phyloP scores from a whole-genome alignment of 208 protist species.

The Herpetomonas samuelpessoai region DNA sequence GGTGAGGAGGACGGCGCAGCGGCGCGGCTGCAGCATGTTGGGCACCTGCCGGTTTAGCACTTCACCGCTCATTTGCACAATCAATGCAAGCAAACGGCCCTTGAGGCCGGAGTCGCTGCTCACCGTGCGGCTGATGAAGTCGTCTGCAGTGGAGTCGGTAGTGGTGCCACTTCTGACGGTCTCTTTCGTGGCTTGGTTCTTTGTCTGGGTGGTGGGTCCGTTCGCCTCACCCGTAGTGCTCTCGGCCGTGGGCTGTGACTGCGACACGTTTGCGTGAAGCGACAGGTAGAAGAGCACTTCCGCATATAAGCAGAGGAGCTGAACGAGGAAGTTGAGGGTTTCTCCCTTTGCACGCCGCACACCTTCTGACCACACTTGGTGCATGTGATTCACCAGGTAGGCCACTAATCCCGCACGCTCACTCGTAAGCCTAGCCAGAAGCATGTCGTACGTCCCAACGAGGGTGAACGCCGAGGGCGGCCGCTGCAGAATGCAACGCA shows the following conservation, averaged over 20 bases:
- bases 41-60: background rate
- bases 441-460: background rate
- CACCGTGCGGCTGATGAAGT: background rate
- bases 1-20: background rate
- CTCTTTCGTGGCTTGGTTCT: background rate
- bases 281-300: conserved; percentile 13
- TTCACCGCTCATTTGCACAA: background rate
- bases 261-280: background rate
- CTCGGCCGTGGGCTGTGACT: background rate
- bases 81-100: background rate
- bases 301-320: conserved; percentile 6
- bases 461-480: background rate
- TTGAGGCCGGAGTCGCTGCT: background rate
- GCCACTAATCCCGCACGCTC: background rate
- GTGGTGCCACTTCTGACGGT: too few relatives aligned
- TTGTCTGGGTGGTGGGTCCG: too few relatives aligned
- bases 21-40: background rate
- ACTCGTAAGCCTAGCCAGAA: background rate
- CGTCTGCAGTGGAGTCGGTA: too few relatives aligned
- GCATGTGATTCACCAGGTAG: background rate
- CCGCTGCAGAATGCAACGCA: conserved; percentile 9
- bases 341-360: background rate
- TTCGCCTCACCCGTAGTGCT: background rate
- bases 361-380: background rate
- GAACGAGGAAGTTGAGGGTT: background rate